Percentiles rank a stretch among this genome's conserved stretches.
phyloP scores from a whole-genome alignment of 2,329 filamentous ascomycete species.

The Leptographium procerum region DNA sequence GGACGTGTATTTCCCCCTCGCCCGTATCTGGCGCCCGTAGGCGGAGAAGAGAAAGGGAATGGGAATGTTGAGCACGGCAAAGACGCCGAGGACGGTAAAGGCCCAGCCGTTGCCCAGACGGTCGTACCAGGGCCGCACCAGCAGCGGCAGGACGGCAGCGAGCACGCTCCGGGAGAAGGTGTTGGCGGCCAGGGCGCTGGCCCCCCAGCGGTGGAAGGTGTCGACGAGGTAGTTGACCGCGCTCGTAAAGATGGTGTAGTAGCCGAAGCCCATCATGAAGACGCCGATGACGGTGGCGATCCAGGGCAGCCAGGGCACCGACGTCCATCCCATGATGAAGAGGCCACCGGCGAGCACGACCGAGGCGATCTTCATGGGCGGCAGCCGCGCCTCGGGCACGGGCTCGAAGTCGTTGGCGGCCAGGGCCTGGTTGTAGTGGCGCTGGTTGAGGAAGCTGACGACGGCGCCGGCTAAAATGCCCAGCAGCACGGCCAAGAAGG shows the following conservation, averaged over 20 bases:
- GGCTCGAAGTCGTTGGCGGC: background rate
- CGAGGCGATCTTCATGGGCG: background rate
- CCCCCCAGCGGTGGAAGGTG: constrained; percentile 43
- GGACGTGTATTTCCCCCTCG: background rate
- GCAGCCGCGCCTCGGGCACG: background rate
- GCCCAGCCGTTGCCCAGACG: constrained; percentile 51
- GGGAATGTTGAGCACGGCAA: constrained; percentile 33
- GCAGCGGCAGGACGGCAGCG: constrained; percentile 48
- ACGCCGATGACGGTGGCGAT: constrained; percentile 35
- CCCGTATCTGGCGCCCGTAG: background rate
- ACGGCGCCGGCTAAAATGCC: background rate
- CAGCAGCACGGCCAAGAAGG: background rate
- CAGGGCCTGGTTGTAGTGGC: background rate
- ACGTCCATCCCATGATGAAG: background rate
- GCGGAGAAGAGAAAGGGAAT: constrained; percentile 33
- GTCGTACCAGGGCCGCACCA: constrained; percentile 48
- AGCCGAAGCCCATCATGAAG: constrained; percentile 21
- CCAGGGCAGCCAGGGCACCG: constrained; percentile 22
- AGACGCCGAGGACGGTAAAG: constrained; percentile 33
- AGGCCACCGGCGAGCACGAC: background rate
- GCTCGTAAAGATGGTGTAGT: constrained; percentile 37
- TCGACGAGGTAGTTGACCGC: constrained; percentile 44
- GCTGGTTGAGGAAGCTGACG: background rate
- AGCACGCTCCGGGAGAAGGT: constrained; percentile 46
- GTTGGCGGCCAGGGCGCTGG: constrained; percentile 52